phyloP scores from a whole-genome alignment of 192 early-diverging fungal genomes.

The Entophlyctis luteolus region DNA sequence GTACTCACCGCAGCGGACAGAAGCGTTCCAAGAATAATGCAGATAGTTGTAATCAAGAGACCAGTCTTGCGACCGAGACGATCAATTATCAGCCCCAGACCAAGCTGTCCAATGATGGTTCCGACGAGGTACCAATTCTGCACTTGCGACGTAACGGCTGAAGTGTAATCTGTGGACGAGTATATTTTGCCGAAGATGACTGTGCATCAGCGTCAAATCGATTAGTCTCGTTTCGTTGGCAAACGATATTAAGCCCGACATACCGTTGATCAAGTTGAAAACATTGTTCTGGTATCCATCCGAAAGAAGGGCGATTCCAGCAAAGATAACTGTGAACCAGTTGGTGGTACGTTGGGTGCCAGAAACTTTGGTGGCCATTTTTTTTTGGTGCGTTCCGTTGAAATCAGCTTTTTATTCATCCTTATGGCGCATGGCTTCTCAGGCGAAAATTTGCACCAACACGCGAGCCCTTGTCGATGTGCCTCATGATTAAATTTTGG shows the following conservation, averaged over 20 bases:
- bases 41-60: constrained; percentile 18
- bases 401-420: too few species aligned
- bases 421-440: too few species aligned
- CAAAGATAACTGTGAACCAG: not conserved
- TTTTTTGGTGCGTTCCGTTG: too few species aligned
- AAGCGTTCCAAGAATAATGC: constrained; percentile 14
- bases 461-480: too few species aligned
- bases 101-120: constrained; percentile 51
- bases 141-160: constrained; percentile 39
- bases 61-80: constrained; percentile 54
- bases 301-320: constrained; percentile 42
- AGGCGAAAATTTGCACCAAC: too few species aligned
- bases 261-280: constrained; percentile 48
- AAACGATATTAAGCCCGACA: too few species aligned
- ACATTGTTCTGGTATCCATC: constrained; percentile 58
- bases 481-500: too few species aligned
- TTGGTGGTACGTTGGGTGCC: not conserved
- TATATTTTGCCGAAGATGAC: constrained; percentile 46
- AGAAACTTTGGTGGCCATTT: not conserved
- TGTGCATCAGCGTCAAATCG: too few species aligned
- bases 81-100: constrained; percentile 49
- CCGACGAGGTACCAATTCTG: constrained; percentile 52
- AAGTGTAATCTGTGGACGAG: constrained; percentile 28
- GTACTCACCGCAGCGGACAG: constrained; percentile 36
- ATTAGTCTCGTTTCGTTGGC: too few species aligned